Percentiles rank a stretch among this genome's conserved stretches.
These are phyloP conservation scores for Tylopilus felleus DNA, from an alignment of 768 basidiomycete genomes.

Conservation along the genomic window DNA sequence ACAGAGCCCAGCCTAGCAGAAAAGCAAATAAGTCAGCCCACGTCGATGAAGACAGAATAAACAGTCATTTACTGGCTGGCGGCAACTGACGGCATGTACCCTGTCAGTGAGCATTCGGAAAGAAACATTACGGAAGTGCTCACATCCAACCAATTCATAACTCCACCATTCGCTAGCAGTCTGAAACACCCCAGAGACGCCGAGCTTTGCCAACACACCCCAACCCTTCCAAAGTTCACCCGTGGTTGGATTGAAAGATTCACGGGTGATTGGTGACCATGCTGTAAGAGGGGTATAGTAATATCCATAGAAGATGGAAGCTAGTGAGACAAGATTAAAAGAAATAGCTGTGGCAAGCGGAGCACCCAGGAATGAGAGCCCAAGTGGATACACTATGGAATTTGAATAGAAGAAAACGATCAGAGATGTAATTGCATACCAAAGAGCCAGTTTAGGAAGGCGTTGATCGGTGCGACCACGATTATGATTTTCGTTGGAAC, in stretches of 20 bases:
- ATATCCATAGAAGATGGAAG: slow-evolving; percentile 62
- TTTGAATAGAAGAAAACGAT: slow-evolving; percentile 1
- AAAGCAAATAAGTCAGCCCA: slow-evolving; percentile 4
- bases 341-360: slow-evolving; percentile 87
- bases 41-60: neutral
- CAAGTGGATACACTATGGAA: slow-evolving; percentile 43
- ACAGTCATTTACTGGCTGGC: slow-evolving; percentile 44
- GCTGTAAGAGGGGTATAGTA: slow-evolving; percentile 65
- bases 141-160: slow-evolving; percentile 77
- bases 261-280: slow-evolving; percentile 52
- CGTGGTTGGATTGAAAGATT: slow-evolving; percentile 45
- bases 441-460: slow-evolving; percentile 78
- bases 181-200: slow-evolving; percentile 78
- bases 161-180: slow-evolving; percentile 96
- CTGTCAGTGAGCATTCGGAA: neutral
- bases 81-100: slow-evolving; percentile 36
- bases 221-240: slow-evolving; percentile 63
- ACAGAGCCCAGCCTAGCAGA: slow-evolving; percentile 67
- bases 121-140: slow-evolving; percentile 1
- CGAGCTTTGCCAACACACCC: slow-evolving; percentile 67
- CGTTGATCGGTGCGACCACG: slow-evolving; percentile 83
- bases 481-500: slow-evolving; percentile 83
- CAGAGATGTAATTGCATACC: slow-evolving; percentile 41
- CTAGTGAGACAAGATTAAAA: slow-evolving; percentile 75
- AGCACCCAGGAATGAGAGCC: slow-evolving; percentile 89